Percentiles rank a stretch among this genome's conserved stretches.
phyloP scores from a whole-genome alignment of 1,284 basidiomycete species.

The Golubevia sp. region DNA sequence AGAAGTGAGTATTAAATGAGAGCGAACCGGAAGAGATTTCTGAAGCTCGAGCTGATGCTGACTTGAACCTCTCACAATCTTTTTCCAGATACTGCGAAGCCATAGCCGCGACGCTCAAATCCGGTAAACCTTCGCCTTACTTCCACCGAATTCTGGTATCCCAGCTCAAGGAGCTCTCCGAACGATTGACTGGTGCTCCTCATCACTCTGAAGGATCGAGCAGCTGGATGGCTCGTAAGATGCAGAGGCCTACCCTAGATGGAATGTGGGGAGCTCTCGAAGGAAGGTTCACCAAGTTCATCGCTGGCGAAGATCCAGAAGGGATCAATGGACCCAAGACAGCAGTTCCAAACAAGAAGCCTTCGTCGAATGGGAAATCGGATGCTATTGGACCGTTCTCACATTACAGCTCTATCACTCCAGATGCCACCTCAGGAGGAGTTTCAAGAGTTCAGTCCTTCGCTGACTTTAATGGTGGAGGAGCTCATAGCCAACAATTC shows the following conservation, averaged over 20 bases:
- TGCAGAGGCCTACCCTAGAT: constrained; percentile 81
- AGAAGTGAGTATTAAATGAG: constrained; percentile 29
- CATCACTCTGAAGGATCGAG: constrained; percentile 59
- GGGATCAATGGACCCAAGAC: not conserved
- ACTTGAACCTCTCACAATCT: not conserved
- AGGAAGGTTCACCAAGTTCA: constrained; percentile 91
- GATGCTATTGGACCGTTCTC: constrained; percentile 76
- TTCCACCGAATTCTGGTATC: constrained; percentile 73
- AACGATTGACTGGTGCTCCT: constrained; percentile 78
- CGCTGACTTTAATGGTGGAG: constrained; percentile 30
- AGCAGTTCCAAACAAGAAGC: constrained; percentile 1
- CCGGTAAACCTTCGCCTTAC: constrained; percentile 71
- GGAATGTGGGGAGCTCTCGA: constrained; percentile 91
- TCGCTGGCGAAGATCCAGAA: constrained; percentile 69
- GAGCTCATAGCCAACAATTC: too few species aligned
- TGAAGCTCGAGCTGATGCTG: not conserved
- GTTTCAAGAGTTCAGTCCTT: constrained; percentile 57
- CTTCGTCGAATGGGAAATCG: not conserved
- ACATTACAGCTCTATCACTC: constrained; percentile 91
- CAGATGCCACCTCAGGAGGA: constrained; percentile 64
- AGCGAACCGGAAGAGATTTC: too few species aligned
- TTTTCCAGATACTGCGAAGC: constrained; percentile 85
- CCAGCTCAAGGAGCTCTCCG: constrained; percentile 78
- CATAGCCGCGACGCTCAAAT: constrained; percentile 72
- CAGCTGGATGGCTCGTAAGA: constrained; percentile 71